Conservation (phyloP, 2,329 filamentous ascomycete species). For the Exophiala spinifera region DNA sequence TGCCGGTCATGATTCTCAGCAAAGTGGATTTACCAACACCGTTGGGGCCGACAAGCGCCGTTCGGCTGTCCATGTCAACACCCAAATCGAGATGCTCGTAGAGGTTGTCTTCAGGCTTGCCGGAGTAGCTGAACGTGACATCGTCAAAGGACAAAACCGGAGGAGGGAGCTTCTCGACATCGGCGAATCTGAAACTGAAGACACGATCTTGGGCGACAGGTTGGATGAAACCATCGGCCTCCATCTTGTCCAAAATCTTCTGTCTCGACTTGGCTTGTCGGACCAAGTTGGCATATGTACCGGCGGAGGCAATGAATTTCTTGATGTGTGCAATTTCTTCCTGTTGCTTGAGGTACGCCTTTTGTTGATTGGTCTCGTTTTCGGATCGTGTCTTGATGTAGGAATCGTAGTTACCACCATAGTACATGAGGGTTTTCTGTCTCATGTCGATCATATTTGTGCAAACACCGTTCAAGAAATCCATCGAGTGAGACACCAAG, state of each 20-base stretch:
- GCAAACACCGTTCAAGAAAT: conserved; percentile 99
- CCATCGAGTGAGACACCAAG: conserved; percentile 95
- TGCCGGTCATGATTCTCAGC: conserved; percentile 92
- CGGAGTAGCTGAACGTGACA: conserved; percentile 97
- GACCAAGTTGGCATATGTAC: conserved; percentile 99
- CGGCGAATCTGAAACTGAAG: conserved; percentile 97
- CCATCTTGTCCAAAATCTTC: conserved; percentile 99
- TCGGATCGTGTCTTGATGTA: conserved; percentile 92
- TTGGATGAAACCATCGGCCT: conserved; percentile 97
- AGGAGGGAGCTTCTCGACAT: conserved; percentile 98
- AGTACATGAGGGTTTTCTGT: conserved; percentile 83
- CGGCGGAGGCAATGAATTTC: conserved; percentile 98
- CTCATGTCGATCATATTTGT: conserved; percentile 99
- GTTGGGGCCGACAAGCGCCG: conserved; percentile 93
- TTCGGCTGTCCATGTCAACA: conserved; percentile 99
- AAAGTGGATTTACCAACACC: conserved; percentile 99
- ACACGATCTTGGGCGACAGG: conserved; percentile 79
- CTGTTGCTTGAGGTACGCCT: conserved; percentile 98
- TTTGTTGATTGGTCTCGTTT: conserved; percentile 97
- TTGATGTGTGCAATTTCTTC: conserved; percentile 99
- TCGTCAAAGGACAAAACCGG: conserved; percentile 95
- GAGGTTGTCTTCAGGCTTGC: conserved; percentile 80
- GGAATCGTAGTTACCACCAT: conserved; percentile 99
- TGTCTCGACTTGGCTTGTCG: conserved; percentile 98
- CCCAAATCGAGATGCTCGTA: conserved; percentile 97